Evolutionary conservation across 2,329 filamentous ascomycete species (phyloP).

Genomic region (Aspergillus chevalieri): DNA sequence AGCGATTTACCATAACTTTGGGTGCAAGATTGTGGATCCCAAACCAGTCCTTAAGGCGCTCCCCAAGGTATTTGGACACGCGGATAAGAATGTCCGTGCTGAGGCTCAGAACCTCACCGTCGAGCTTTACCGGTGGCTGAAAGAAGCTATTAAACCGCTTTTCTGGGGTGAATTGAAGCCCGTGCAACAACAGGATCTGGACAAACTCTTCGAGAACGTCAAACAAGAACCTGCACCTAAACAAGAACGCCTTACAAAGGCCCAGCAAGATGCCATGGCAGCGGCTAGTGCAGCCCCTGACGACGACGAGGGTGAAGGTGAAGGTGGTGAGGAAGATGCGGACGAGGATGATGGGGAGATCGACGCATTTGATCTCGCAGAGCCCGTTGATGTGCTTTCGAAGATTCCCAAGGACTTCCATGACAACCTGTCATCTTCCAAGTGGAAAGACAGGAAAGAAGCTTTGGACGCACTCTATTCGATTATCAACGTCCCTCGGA

Average conservation of each 20-base stretch:
- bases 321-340: conserved; percentile 54
- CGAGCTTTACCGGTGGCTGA: conserved; percentile 93
- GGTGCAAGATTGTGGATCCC: conserved; percentile 88
- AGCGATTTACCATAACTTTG: conserved; percentile 85
- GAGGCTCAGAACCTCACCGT: conserved; percentile 88
- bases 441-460: conserved; percentile 98
- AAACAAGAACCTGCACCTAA: conserved; percentile 83
- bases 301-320: conserved; percentile 50
- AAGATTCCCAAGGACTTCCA: conserved; percentile 77
- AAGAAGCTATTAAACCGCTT: conserved; percentile 95
- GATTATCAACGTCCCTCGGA: conserved; percentile 74
- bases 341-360: conserved; percentile 61
- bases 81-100: conserved; percentile 95
- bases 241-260: conserved; percentile 79
- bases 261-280: conserved; percentile 79
- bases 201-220: conserved; percentile 88
- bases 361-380: conserved; percentile 74
- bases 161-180: conserved; percentile 96
- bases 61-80: conserved; percentile 88
- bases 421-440: conserved; percentile 79
- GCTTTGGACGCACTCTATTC: conserved; percentile 75
- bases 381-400: conserved; percentile 77
- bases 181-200: conserved; percentile 88
- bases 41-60: conserved; percentile 83
- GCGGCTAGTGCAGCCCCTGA: conserved; percentile 57